Conservation (phyloP, 257 asterid genomes). For the Solanum bulbocastanum region DNA sequence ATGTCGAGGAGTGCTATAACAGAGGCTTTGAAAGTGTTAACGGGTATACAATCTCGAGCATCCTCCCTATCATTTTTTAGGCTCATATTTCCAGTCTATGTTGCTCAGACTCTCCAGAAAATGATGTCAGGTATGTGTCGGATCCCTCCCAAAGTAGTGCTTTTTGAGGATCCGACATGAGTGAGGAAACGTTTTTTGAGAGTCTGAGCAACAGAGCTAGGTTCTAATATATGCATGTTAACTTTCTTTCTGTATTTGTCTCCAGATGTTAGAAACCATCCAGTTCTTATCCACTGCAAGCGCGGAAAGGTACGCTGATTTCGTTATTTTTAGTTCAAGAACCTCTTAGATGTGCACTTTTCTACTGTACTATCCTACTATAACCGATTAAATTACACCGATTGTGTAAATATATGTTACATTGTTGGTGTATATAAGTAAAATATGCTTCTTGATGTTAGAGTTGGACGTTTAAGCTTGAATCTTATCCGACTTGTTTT, state of each 20-base stretch:
- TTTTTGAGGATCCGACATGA: not conserved
- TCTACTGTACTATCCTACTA: not conserved
- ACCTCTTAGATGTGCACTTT: not conserved
- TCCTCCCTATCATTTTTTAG: not conserved
- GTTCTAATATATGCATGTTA: not conserved
- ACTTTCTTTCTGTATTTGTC: not conserved
- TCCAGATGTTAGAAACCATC: conserved; percentile 39
- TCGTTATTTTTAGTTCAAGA: not conserved
- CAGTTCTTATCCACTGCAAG: conserved; percentile 34
- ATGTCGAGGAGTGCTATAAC: conserved; percentile 17
- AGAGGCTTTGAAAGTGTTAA: conserved; percentile 29
- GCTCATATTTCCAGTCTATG: not conserved
- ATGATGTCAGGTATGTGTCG: not conserved
- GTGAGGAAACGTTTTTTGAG: not conserved
- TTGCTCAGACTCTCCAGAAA: not conserved
- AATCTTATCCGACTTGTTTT: not conserved
- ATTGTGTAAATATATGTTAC: not conserved
- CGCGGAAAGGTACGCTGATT: conserved; percentile 30
- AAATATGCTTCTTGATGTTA: not conserved
- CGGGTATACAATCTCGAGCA: conserved; percentile 12
- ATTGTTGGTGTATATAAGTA: not conserved
- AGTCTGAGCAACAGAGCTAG: not conserved
- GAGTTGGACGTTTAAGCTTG: not conserved
- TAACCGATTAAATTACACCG: not conserved
- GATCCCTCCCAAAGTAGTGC: not conserved